phyloP scores from a whole-genome alignment of 306 rosid species.

The Trifolium fragiferum region DNA sequence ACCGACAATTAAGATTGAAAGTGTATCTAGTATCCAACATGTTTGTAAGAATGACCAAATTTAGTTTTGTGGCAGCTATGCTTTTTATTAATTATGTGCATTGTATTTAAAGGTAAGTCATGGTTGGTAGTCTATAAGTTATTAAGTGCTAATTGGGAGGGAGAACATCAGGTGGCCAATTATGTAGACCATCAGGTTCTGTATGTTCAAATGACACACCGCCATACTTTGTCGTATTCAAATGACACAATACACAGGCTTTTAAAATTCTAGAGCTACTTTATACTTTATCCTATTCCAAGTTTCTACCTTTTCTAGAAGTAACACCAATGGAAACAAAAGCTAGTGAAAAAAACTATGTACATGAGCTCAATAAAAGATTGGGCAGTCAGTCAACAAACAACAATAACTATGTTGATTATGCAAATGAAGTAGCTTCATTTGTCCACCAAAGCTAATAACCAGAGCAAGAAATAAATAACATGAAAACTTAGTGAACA shows the following conservation, averaged over 20 bases:
- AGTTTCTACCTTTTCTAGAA: background rate
- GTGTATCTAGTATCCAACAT: background rate
- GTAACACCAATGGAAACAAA: background rate
- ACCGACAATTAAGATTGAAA: background rate
- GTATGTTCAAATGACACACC: background rate
- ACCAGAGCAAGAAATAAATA: slow-evolving; percentile 17
- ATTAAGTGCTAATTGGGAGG: too few relatives aligned
- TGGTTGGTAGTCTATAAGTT: too few relatives aligned
- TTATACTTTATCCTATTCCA: background rate
- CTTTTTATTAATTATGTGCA: too few relatives aligned
- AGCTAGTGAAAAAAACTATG: background rate
- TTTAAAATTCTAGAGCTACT: slow-evolving; percentile 6
- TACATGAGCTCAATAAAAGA: slow-evolving; percentile 8
- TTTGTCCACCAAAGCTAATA: background rate
- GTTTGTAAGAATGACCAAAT: too few relatives aligned
- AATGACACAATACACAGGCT: background rate
- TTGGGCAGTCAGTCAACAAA: slow-evolving; percentile 15
- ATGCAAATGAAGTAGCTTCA: slow-evolving; percentile 16
- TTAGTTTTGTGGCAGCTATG: too few relatives aligned
- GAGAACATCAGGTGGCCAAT: too few relatives aligned
- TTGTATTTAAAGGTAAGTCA: too few relatives aligned
- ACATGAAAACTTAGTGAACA: background rate
- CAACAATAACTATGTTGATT: background rate
- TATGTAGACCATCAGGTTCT: too few relatives aligned
- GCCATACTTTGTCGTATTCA: background rate